These are phyloP conservation scores for Ophiostoma himal-ulmi DNA, from an alignment of 2,329 filamentous ascomycete species.

Conservation along the genomic window DNA sequence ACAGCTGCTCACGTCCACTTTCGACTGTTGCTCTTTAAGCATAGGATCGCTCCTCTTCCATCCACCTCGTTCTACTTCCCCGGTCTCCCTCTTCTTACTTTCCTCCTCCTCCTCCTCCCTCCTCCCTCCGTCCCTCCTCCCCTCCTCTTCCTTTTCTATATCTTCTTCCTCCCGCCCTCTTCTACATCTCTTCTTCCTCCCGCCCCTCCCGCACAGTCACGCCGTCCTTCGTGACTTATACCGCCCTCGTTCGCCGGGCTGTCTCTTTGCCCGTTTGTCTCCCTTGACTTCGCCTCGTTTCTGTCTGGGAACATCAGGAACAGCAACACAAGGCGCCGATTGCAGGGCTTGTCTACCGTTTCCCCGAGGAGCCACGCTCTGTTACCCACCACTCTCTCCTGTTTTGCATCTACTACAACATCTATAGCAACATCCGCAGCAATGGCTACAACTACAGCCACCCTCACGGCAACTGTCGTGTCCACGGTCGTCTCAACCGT, in stretches of 20 bases:
- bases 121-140: background rate
- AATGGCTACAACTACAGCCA: constrained; percentile 28
- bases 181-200: background rate
- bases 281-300: background rate
- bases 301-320: background rate
- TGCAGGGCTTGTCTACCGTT: background rate
- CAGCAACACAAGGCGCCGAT: background rate
- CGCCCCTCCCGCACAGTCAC: background rate
- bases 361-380: background rate
- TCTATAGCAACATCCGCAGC: background rate
- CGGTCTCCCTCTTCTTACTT: background rate
- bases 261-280: background rate
- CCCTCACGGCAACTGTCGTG: constrained; percentile 23
- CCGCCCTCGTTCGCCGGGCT: background rate
- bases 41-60: background rate
- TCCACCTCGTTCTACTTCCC: background rate
- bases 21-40: background rate
- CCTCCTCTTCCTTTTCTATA: background rate
- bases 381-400: background rate
- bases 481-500: constrained; percentile 20
- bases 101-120: background rate
- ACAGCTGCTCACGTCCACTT: constrained; percentile 4
- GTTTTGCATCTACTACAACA: background rate
- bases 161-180: background rate
- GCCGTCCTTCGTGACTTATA: background rate